Conservation (phyloP, 305 asterid species). For the Fraxinus sp. region DNA sequence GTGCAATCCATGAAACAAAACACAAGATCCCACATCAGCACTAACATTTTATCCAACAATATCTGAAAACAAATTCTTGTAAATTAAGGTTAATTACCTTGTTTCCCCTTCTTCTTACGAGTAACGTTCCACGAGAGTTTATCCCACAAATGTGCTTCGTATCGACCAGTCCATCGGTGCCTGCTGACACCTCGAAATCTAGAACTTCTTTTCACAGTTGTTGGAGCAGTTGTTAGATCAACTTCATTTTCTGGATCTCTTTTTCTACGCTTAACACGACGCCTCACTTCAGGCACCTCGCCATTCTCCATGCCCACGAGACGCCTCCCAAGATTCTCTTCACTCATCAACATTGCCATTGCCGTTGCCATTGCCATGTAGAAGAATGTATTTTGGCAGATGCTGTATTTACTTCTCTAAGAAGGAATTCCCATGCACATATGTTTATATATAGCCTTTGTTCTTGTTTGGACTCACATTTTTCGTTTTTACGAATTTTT, state of each 20-base stretch:
- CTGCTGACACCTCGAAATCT: conserved; percentile 75
- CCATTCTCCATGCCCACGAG: conserved; percentile 27
- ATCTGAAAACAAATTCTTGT: not conserved
- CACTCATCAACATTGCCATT: conserved; percentile 46
- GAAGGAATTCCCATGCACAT: conserved; percentile 6
- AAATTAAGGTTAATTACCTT: conserved; percentile 36
- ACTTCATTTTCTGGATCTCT: conserved; percentile 39
- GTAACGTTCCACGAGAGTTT: conserved; percentile 75
- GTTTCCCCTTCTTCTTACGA: conserved; percentile 85
- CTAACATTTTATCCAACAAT: not conserved
- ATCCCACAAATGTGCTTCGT: conserved; percentile 87
- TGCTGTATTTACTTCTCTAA: not conserved
- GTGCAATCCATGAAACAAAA: conserved; percentile 23
- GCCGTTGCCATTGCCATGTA: not conserved
- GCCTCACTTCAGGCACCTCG: conserved; percentile 28
- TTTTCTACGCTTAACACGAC: conserved; percentile 43
- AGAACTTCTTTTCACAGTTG: conserved; percentile 74
- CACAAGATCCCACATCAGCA: conserved; percentile 18
- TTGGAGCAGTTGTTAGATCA: conserved; percentile 34
- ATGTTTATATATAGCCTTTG: conserved; percentile 21
- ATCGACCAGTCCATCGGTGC: conserved; percentile 82
- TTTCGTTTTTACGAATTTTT: conserved; percentile 29
- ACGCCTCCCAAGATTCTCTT: conserved; percentile 29
- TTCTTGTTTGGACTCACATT: conserved; percentile 34
- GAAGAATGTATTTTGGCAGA: not conserved